phyloP scores from a whole-genome alignment of 768 basidiomycete species.

The Tylopilus rubrobrunneus region DNA sequence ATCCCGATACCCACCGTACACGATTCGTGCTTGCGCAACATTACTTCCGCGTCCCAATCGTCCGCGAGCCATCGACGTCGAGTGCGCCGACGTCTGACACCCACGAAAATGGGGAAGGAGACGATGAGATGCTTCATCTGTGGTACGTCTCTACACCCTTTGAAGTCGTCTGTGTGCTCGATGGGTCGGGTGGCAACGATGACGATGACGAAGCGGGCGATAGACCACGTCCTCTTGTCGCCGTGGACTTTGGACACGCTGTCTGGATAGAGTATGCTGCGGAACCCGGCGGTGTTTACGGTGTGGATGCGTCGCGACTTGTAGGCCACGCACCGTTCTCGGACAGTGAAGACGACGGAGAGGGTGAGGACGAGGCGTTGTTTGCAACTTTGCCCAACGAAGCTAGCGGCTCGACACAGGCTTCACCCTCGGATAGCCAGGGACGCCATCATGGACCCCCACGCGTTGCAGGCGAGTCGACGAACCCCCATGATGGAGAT shows the following conservation, averaged over 20 bases:
- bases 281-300: constrained; percentile 28
- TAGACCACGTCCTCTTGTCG: constrained; percentile 66
- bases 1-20: constrained; percentile 55
- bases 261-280: constrained; percentile 69
- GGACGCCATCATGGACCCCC: background rate
- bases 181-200: constrained; percentile 32
- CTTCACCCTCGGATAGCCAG: constrained; percentile 1
- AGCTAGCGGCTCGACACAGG: background rate
- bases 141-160: constrained; percentile 73
- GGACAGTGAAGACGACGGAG: constrained; percentile 30
- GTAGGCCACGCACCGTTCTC: constrained; percentile 23
- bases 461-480: constrained; percentile 4
- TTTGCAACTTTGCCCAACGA: constrained; percentile 11
- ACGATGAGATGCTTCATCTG: constrained; percentile 58
- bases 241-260: constrained; percentile 85
- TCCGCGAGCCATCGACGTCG: constrained; percentile 14
- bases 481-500: constrained; percentile 15
- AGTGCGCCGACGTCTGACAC: background rate
- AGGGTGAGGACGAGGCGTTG: constrained; percentile 15
- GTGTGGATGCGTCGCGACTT: constrained; percentile 28
- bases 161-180: constrained; percentile 65
- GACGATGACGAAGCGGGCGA: constrained; percentile 36
- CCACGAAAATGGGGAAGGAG: constrained; percentile 22
- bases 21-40: constrained; percentile 70
- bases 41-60: constrained; percentile 69